Base-by-base conservation (phyloP, 352 stramenopile species). In the Phytophthora capsici region DNA sequence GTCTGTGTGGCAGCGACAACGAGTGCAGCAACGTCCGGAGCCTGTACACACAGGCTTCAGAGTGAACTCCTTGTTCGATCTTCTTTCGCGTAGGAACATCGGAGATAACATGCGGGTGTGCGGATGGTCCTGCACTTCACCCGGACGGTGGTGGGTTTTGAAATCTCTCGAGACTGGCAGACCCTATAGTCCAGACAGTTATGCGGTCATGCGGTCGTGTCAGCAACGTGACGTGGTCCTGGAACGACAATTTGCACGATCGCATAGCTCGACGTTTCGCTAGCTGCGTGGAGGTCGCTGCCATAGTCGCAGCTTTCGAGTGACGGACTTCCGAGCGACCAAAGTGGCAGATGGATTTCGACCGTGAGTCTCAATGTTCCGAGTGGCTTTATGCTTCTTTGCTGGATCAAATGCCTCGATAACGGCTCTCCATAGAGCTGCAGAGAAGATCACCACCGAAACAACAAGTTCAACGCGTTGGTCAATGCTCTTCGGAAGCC, bases 31-130 rank as follows among this genome's bases (percentile, higher is more conserved):
- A 62, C 17, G 28, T 62, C 41, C 59, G 51, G 51, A 67, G 25
- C 40, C 47, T 32, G 14, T n/a, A 32, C n/a, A 6, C 26, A 25
- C 6, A 57, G 50, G 36, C 36, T 64, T 57, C 43, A 55, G 37
- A 32, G 9, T 63, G 40, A 60, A 40, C 58, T 52, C 44, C 55
- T 58, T 50, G 28, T 51, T 67, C 53, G 52, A 69, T 69, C 52
- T 69, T 69, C 53, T 63, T 69, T 63, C 60, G 52, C 45, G 60
- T 19, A 17, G 41, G 28, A 34, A 12, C 28, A 45, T 49, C 32
- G 17, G 20, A 36, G 22, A 52, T 17, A 46, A 52, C 56, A 57
- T 56, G 44, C 30, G 43, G 32, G 20, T 32, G 46, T 25, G n/a
- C 38, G 32, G 34, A 62, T 67, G 50, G 59, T 67, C 59, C 19